These are phyloP conservation scores for Tricholoma furcatifolium DNA, from an alignment of 768 basidiomycete species.

Conservation along the genomic window DNA sequence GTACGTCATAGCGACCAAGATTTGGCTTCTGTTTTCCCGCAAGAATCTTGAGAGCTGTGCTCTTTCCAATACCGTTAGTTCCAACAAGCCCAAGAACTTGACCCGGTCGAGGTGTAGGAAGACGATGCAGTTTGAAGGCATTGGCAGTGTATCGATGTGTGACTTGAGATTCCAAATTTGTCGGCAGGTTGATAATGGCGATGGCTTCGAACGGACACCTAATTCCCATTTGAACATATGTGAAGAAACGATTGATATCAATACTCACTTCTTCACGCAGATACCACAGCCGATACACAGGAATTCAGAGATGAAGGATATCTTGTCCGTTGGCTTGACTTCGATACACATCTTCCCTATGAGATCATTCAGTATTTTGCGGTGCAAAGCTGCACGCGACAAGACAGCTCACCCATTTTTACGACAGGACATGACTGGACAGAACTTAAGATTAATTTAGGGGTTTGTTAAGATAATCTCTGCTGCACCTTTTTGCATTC, in stretches of 20 bases:
- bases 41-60: conserved; percentile 94
- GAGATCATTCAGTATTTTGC: neutral
- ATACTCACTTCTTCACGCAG: conserved; percentile 94
- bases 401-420: conserved; percentile 21
- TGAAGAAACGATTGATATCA: neutral
- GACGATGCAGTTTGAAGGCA: conserved; percentile 96
- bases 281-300: conserved; percentile 99
- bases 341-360: conserved; percentile 97
- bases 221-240: neutral
- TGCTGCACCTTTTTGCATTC: conserved; percentile 91
- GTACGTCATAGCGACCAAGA: conserved; percentile 91
- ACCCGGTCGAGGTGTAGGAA: conserved; percentile 95
- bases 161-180: conserved; percentile 92
- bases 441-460: conserved; percentile 14
- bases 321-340: conserved; percentile 94
- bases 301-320: conserved; percentile 98
- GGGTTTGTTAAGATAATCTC: conserved; percentile 6
- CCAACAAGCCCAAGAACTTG: conserved; percentile 99
- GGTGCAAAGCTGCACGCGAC: neutral
- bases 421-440: conserved; percentile 26
- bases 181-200: conserved; percentile 97
- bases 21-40: conserved; percentile 98
- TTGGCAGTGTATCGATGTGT: conserved; percentile 99
- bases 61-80: conserved; percentile 99
- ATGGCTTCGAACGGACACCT: conserved; percentile 99